Evolutionary conservation across 495 filamentous ascomycete genomes (phyloP).

Genomic region (Entonaema liquescens): DNA sequence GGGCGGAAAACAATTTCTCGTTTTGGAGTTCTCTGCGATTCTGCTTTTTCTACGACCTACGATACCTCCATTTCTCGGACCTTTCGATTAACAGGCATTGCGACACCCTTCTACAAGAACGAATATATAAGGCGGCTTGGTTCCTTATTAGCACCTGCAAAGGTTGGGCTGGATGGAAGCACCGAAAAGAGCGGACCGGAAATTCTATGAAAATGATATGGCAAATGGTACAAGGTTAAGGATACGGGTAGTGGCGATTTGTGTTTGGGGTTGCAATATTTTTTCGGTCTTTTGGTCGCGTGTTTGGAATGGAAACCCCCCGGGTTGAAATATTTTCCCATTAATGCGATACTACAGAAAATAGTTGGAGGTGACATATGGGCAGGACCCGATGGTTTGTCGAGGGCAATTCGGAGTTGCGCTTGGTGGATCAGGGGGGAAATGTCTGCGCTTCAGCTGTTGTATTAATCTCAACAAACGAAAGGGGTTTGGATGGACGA

Average conservation of each 20-base stretch:
- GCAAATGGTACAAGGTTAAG: constrained; percentile 31
- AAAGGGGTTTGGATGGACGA: background rate
- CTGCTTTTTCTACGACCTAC: constrained; percentile 25
- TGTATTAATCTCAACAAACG: constrained; percentile 9
- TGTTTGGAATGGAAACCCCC: background rate
- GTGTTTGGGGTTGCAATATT: constrained; percentile 27
- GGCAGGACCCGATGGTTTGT: background rate
- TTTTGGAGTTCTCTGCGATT: constrained; percentile 43
- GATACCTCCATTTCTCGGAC: constrained; percentile 34
- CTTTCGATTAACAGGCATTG: constrained; percentile 15
- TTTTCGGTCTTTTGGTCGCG: constrained; percentile 25
- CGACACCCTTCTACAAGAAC: constrained; percentile 25
- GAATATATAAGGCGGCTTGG: constrained; percentile 39
- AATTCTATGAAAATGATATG: constrained; percentile 34
- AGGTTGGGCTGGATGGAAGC: constrained; percentile 35
- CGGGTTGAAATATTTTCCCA: constrained; percentile 9
- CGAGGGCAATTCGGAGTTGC: constrained; percentile 5
- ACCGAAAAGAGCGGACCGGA: constrained; percentile 28
- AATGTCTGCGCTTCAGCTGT: background rate
- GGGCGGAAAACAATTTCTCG: constrained; percentile 40
- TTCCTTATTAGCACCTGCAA: constrained; percentile 37
- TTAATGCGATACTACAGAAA: constrained; percentile 18
- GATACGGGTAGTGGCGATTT: constrained; percentile 36
- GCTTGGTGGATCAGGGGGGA: background rate
- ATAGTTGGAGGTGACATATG: background rate